A percentile compares a stretch with the other conserved stretches of the same genome.
phyloP scores from a whole-genome alignment of 192 early-diverging fungal species.

The Mortierella claussenii region DNA sequence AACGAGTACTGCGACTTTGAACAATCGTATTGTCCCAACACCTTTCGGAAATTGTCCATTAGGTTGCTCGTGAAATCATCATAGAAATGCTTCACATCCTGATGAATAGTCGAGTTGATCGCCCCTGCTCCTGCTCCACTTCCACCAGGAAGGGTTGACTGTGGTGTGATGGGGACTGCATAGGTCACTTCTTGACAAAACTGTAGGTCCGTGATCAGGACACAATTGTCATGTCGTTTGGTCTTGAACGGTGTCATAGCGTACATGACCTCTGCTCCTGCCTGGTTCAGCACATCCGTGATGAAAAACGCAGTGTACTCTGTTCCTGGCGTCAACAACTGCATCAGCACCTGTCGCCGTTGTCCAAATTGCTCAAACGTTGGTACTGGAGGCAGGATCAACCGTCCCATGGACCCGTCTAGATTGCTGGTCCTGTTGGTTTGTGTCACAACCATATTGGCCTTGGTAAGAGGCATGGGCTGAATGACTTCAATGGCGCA shows the following conservation, averaged over 20 bases:
- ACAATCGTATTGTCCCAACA: slow-evolving; percentile 63
- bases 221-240: slow-evolving; percentile 55
- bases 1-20: slow-evolving; percentile 63
- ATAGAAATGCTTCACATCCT: slow-evolving; percentile 56
- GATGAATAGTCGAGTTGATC: not conserved
- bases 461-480: slow-evolving; percentile 36
- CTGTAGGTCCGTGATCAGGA: slow-evolving; percentile 57
- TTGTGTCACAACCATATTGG: slow-evolving; percentile 43
- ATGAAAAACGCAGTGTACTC: slow-evolving; percentile 57
- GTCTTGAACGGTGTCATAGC: slow-evolving; percentile 25
- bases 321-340: slow-evolving; percentile 43
- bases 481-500: slow-evolving; percentile 58
- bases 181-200: slow-evolving; percentile 68
- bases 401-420: slow-evolving; percentile 42
- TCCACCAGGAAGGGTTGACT: slow-evolving; percentile 19
- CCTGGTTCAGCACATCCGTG: slow-evolving; percentile 37
- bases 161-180: slow-evolving; percentile 57
- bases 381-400: slow-evolving; percentile 52
- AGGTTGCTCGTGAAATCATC: slow-evolving; percentile 51
- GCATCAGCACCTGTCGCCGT: slow-evolving; percentile 35
- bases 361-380: slow-evolving; percentile 26
- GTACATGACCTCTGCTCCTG: slow-evolving; percentile 29
- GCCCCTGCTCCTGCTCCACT: not conserved
- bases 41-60: slow-evolving; percentile 60
- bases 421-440: slow-evolving; percentile 51